These are phyloP conservation scores for Metschnikowia continentalis DNA, from an alignment of 805 yeast species.

Conservation along the genomic window DNA sequence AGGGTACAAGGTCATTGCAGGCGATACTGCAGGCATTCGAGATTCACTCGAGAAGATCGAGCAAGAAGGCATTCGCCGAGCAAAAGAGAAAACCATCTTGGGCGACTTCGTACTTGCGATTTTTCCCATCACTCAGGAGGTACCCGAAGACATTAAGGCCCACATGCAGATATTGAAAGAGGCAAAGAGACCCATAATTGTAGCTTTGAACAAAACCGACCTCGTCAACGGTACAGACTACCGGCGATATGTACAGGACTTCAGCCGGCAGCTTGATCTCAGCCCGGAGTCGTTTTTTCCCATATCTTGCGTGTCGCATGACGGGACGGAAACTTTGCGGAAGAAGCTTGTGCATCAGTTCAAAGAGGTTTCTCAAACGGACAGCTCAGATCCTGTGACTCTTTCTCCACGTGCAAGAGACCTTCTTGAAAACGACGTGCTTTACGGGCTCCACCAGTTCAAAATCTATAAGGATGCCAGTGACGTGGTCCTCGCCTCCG, in stretches of 20 bases:
- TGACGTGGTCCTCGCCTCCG: conserved; percentile 79
- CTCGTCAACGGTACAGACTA: conserved; percentile 25
- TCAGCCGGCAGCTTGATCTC: conserved; percentile 14
- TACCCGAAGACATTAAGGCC: conserved; percentile 35
- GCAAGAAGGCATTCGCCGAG: conserved; percentile 75
- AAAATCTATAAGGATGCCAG: conserved; percentile 43
- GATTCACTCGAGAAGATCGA: conserved; percentile 49
- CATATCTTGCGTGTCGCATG: conserved; percentile 58
- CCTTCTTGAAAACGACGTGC: conserved; percentile 67
- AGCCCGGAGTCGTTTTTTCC: conserved; percentile 17
- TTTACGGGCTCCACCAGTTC: conserved; percentile 71
- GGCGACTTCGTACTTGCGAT: conserved; percentile 73
- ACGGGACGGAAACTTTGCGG: conserved; percentile 53
- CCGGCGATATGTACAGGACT: neutral
- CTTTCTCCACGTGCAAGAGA: conserved; percentile 76
- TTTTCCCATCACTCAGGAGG: conserved; percentile 36
- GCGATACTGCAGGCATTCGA: conserved; percentile 93
- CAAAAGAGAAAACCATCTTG: conserved; percentile 51
- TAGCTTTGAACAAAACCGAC: conserved; percentile 62
- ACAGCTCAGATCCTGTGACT: conserved; percentile 58
- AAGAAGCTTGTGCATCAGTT: conserved; percentile 42
- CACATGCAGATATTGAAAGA: conserved; percentile 34
- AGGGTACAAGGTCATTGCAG: conserved; percentile 79
- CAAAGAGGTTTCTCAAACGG: conserved; percentile 45
- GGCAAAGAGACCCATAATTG: conserved; percentile 31